Evolutionary conservation across 2,329 filamentous ascomycete species (phyloP).

Genomic region (Aotearoamyces nothofagi): DNA sequence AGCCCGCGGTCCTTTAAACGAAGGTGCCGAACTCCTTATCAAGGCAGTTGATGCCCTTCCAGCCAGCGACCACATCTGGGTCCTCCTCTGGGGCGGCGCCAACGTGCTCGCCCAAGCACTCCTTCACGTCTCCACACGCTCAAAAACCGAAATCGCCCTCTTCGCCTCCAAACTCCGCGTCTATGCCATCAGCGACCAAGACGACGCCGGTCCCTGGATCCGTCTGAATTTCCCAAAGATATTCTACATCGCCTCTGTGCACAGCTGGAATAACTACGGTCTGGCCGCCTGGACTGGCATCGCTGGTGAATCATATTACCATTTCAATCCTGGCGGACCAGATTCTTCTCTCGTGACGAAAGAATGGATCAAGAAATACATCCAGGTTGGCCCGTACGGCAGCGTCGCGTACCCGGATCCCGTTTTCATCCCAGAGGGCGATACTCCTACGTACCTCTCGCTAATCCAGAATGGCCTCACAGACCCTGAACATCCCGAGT

Average conservation of each 20-base stretch:
- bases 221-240: slow-evolving; percentile 27
- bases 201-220: slow-evolving; percentile 31
- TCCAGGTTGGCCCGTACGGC: slow-evolving; percentile 34
- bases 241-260: slow-evolving; percentile 33
- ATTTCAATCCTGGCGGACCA: slow-evolving; percentile 30
- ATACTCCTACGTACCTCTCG: slow-evolving; percentile 26
- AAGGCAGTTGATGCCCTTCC: slow-evolving; percentile 23
- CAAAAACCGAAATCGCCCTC: slow-evolving; percentile 18
- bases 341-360: slow-evolving; percentile 31
- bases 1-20: slow-evolving; percentile 18
- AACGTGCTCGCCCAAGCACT: slow-evolving; percentile 35
- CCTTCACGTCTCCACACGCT: slow-evolving; percentile 20
- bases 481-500: slow-evolving; percentile 22
- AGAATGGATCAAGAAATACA: slow-evolving; percentile 34
- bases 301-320: slow-evolving; percentile 29
- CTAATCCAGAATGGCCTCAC: slow-evolving; percentile 27
- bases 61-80: slow-evolving; percentile 30
- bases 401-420: slow-evolving; percentile 29
- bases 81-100: slow-evolving; percentile 36
- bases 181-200: slow-evolving; percentile 40
- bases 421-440: slow-evolving; percentile 35
- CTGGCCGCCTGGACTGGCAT: slow-evolving; percentile 41
- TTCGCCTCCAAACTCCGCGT: slow-evolving; percentile 29
- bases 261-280: slow-evolving; percentile 39
- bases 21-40: slow-evolving; percentile 29